Evolutionary conservation across 345 rosid genomes (phyloP).

Genomic region (Rhodomyrtus tomentosa): DNA sequence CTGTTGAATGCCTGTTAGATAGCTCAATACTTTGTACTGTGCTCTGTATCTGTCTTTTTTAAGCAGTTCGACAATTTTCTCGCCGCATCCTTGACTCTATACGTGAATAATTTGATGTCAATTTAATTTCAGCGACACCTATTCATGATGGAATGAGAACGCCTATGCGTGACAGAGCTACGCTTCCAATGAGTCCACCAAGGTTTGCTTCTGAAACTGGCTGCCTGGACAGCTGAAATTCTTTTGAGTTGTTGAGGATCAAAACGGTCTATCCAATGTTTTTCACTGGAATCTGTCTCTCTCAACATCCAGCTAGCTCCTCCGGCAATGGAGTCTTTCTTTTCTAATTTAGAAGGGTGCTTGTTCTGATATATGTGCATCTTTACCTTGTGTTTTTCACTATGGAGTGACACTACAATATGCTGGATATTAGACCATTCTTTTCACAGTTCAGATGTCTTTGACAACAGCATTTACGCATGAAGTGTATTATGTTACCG

Average conservation of each 20-base stretch:
- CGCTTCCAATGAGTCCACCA: conserved; percentile 99
- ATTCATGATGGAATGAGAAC: conserved; percentile 98
- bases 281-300: background rate
- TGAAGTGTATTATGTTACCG: background rate
- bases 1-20: background rate
- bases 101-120: background rate
- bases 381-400: background rate
- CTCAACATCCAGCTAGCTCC: background rate
- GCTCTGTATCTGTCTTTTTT: background rate
- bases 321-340: background rate
- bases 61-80: background rate
- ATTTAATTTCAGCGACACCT: conserved; percentile 63
- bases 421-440: background rate
- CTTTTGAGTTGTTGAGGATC: background rate
- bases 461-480: background rate
- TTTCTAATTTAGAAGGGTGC: background rate
- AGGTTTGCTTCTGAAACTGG: conserved; percentile 33
- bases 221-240: background rate
- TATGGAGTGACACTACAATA: background rate
- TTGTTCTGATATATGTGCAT: background rate
- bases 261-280: background rate
- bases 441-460: background rate
- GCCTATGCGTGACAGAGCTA: conserved; percentile 92
- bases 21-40: background rate
- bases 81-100: background rate